These are phyloP conservation scores for Ichthyophthirius multifiliis DNA, from an alignment of 169 alveolate genomes.

Conservation along the genomic window DNA sequence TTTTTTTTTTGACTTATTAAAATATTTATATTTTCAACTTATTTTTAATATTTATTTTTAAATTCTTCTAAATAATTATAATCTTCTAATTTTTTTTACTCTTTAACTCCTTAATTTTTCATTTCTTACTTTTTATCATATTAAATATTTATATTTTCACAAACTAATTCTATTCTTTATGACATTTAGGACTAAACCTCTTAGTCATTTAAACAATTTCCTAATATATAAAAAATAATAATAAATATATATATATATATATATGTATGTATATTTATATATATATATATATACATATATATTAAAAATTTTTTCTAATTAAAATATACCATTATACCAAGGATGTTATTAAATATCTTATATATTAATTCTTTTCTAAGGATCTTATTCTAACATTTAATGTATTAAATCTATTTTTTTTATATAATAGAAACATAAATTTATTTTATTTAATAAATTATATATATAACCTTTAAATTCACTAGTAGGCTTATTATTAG, in stretches of 20 bases:
- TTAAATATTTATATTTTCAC: not conserved
- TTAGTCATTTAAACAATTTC: not conserved
- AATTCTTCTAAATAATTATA: not conserved
- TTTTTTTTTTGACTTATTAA: not conserved
- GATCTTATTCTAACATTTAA: constrained; percentile 25
- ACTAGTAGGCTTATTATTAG: constrained; percentile 1
- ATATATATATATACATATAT: no score
- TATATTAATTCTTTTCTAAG: constrained; percentile 13
- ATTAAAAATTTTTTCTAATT: no score
- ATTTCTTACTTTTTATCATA: not conserved
- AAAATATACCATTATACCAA: constrained; percentile 31
- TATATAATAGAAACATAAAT: not conserved
- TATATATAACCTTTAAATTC: constrained; percentile 21
- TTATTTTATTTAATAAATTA: not conserved
- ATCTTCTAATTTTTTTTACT: not conserved
- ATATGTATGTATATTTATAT: no score
- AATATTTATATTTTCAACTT: not conserved
- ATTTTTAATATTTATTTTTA: not conserved
- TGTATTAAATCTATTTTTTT: not conserved
- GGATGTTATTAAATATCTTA: constrained; percentile 32
- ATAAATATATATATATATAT: not conserved
- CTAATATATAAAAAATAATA: not conserved
- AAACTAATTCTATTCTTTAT: not conserved
- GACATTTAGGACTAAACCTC: not conserved
- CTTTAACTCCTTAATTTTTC: not conserved